Evolutionary conservation across 495 filamentous ascomycete species (phyloP), one percentile per base, ranked within the genome.

Genomic region (Stereocaulon alpinum): DNA sequence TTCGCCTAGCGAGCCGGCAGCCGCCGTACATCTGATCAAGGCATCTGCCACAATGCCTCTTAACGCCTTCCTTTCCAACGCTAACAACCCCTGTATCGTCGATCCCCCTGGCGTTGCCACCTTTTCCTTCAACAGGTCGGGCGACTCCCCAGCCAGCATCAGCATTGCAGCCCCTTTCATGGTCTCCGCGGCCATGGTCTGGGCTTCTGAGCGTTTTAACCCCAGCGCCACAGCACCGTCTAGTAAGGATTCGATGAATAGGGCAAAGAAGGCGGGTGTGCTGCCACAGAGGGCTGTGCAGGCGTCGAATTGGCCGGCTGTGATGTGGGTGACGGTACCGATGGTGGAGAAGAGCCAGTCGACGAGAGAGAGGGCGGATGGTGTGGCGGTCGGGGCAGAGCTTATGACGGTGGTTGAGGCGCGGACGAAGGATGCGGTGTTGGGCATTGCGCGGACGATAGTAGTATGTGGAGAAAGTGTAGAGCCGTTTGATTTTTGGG

Each of bases 291-390:
- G 54, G 27, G 65, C 67, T 18, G 65, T 62, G 41, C 63, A 67
- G 45, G 61, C 55, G 55, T 69, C 67, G 29, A 69, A 67, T 6
- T 56, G 53, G 17, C 56, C 22, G 18, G 63, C 53, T 6, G 59
- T 43, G 55, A 67, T 64, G 37, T 37, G 55, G 45, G 58, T 55
- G 2, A 56, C 58, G 20, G 51, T 53, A 30, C 67, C 67, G 17
- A 69, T 86, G 57, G 78, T 73, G 29, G 57, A 18, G 61, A 67
- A 64, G 43, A 68, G 50, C 57, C 49, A 62, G 34, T 58, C 55
- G 17, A 58, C 54, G 5, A 61, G 45, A 17, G 22, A 27, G 2
- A 61, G 53, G 12, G 18, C 37, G 42, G 53, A 42, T 18, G 47
- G 50, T 10, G 58, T 47, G 32, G 54, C 58, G n/a, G 20, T 53